Percentiles rank a stretch among this genome's conserved stretches.
phyloP scores from a whole-genome alignment of 1,139 yeast genomes.

The Candida buenavistaensis region DNA sequence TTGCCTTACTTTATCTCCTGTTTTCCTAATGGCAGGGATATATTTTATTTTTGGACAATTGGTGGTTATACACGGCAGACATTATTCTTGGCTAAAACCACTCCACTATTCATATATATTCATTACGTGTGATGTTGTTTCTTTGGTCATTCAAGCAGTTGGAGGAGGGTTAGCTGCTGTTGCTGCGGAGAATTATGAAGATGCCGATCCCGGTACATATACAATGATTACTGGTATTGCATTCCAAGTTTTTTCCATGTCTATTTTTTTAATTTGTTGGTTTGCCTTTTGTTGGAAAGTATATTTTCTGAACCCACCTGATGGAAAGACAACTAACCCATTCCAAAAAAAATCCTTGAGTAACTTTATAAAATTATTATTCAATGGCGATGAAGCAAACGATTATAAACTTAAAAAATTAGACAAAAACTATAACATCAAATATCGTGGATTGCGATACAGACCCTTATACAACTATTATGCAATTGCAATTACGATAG shows the following conservation, averaged over 20 bases:
- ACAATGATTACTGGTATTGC: constrained; percentile 81
- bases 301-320: constrained; percentile 24
- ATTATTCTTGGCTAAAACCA: constrained; percentile 63
- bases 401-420: constrained; percentile 20
- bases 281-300: constrained; percentile 48
- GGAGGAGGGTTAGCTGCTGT: constrained; percentile 80
- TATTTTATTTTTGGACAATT: constrained; percentile 74
- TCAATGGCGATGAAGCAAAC: constrained; percentile 22
- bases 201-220: constrained; percentile 57
- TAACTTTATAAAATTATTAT: constrained; percentile 25
- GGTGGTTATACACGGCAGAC: constrained; percentile 64
- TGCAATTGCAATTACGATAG: constrained; percentile 47
- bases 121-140: constrained; percentile 61
- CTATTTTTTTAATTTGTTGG: constrained; percentile 58
- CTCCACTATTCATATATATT: constrained; percentile 71
- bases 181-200: constrained; percentile 36
- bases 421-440: constrained; percentile 34
- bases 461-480: constrained; percentile 42
- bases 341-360: constrained; percentile 7
- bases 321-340: constrained; percentile 3
- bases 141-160: constrained; percentile 71
- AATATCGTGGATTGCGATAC: constrained; percentile 39
- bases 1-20: constrained; percentile 77
- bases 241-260: constrained; percentile 76
- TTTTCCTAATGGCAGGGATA: constrained; percentile 83